Evolutionary conservation across 768 basidiomycete genomes (phyloP).

Genomic region (Dacryopinax spathularia): DNA sequence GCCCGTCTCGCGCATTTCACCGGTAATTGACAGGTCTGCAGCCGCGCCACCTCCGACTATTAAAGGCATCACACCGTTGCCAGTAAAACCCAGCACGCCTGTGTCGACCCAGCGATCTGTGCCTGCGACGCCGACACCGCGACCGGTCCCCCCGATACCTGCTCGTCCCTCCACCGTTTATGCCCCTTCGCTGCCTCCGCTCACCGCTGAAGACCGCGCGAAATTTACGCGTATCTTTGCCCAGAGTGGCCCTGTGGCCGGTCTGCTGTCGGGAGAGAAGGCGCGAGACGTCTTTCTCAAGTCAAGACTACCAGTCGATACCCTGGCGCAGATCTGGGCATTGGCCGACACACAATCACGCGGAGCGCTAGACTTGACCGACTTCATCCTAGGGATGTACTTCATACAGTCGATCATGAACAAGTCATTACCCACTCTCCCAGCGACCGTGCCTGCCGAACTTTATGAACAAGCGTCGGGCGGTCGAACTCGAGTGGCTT

Average conservation of each 20-base stretch:
- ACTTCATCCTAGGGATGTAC: slow-evolving; percentile 94
- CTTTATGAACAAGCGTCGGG: slow-evolving; percentile 64
- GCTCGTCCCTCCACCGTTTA: slow-evolving; percentile 50
- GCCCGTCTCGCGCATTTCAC: slow-evolving; percentile 3
- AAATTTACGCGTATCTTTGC: slow-evolving; percentile 75
- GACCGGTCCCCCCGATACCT: slow-evolving; percentile 30
- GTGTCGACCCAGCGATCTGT: slow-evolving; percentile 13
- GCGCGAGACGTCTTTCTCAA: slow-evolving; percentile 83
- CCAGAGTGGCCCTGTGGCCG: slow-evolving; percentile 54
- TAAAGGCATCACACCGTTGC: slow-evolving; percentile 42
- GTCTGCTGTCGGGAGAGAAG: slow-evolving; percentile 70
- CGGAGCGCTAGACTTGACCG: slow-evolving; percentile 72
- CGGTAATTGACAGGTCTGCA: slow-evolving; percentile 23
- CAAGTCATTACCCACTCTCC: slow-evolving; percentile 53
- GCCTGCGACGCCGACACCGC: background rate
- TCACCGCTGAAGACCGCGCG: slow-evolving; percentile 64
- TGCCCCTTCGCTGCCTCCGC: slow-evolving; percentile 38
- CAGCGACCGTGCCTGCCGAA: slow-evolving; percentile 60
- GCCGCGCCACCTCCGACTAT: slow-evolving; percentile 77
- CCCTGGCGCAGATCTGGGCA: slow-evolving; percentile 86
- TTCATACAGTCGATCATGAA: slow-evolving; percentile 90
- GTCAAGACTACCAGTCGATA: slow-evolving; percentile 73
- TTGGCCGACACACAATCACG: slow-evolving; percentile 91
- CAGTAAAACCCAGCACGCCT: slow-evolving; percentile 43
- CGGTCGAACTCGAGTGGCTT: slow-evolving; percentile 5